Base-by-base conservation (phyloP, 2,329 filamentous ascomycete species). In the Cladosporium sphaerospermum region DNA sequence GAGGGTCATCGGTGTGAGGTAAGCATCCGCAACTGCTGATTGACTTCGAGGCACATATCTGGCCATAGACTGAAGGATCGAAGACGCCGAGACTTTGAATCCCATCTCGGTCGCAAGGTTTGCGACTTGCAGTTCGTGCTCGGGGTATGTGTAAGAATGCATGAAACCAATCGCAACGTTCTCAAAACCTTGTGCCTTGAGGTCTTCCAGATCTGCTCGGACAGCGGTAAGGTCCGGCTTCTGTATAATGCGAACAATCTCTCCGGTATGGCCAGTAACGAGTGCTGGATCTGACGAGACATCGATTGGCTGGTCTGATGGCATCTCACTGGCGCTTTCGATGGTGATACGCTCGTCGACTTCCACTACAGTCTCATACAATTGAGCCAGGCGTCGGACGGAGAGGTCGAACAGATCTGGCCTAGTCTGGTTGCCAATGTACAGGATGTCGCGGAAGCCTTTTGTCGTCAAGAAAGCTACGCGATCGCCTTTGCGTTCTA, bases 231-330 rank as follows among this genome's bases (percentile, higher is more conserved):
- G 23, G 18, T 66, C 59, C 9, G 62, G 61, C 14, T 45, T 54
- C 44, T 60, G 58, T 36, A 67, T 43, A 11, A 68, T 52, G 10
- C 64, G 55, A 16, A 68, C 56, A 9, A 57, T 57, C 40, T 68
- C 65, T 28, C 64, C 64, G 37, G 61, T 65, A n/a, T 62, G 49
- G 1, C 60, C 62, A n/a, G 50, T 56, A 1, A 60, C 54, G 9
- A 89, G 65, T 14, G 82, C 76, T 0, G 74, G 73, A 44, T 76
- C 70, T n/a, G 32, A 40, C 53, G 11, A 54, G 13, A 65, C 28
- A 10, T 59, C 53, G 10, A 56, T 42, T 47, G 56, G 41, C 6
- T 52, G 10, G 14, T 54, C 52, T n/a, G 55, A 45, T 11, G 51
- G 50, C 32, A 47, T 40, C 37, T 50, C 51, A 56, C 60, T 61